Conservation (phyloP, 2,329 filamentous ascomycete species). For the Pseudopyrenochaeta lycopersici region DNA sequence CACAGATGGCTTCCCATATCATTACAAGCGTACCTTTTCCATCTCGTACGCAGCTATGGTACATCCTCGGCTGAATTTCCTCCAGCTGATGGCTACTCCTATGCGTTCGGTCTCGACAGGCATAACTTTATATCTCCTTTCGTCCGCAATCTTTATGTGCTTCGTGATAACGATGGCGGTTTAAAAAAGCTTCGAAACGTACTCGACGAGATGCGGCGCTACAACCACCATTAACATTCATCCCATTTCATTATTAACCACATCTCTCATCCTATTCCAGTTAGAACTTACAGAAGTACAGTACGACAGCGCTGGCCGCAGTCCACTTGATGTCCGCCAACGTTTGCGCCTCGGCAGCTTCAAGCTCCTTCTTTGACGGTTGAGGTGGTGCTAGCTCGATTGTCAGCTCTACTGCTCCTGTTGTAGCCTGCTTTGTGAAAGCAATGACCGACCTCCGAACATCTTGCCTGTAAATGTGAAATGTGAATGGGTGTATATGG, state of each 20-base stretch:
- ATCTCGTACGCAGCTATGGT: no score
- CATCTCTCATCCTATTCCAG: no score
- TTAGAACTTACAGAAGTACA: slow-evolving; percentile 78
- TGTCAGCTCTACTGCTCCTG: slow-evolving; percentile 8
- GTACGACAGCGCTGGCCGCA: slow-evolving; percentile 69
- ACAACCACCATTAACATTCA: background rate
- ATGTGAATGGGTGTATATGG: slow-evolving; percentile 1
- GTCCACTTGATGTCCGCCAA: slow-evolving; percentile 73
- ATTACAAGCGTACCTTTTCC: slow-evolving; percentile 9
- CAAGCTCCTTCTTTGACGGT: slow-evolving; percentile 74
- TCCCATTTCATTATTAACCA: background rate
- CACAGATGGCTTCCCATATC: background rate
- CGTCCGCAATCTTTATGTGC: no score
- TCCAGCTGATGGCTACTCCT: slow-evolving; percentile 10
- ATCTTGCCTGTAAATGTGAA: slow-evolving; percentile 50
- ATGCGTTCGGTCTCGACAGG: background rate
- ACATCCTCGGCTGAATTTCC: no score
- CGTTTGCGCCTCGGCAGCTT: slow-evolving; percentile 69
- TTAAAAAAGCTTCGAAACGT: slow-evolving; percentile 61
- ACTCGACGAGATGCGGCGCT: slow-evolving; percentile 67
- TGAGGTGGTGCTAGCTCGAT: slow-evolving; percentile 70
- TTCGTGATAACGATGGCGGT: background rate
- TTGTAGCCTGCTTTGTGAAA: background rate
- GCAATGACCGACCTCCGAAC: slow-evolving; percentile 62
- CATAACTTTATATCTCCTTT: background rate